Conservation (phyloP, 108 stramenopile species). For the Schizochytrium sp. region DNA sequence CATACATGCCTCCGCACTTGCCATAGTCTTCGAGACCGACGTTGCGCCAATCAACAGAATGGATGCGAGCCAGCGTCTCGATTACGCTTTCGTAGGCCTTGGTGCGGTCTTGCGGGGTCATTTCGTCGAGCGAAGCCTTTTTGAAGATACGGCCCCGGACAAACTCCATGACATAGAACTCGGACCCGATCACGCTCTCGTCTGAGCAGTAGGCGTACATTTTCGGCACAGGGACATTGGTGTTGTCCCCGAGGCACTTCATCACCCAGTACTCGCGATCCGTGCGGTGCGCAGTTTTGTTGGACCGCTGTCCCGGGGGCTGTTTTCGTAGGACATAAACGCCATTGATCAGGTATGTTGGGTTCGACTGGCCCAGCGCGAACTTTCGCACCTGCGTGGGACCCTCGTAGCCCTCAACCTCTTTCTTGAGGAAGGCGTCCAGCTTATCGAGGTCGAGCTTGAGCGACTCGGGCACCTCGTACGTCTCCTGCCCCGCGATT, state of each 20-base stretch:
- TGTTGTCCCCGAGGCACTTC: conserved; percentile 47
- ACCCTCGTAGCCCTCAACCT: neutral
- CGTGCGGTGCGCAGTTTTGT: conserved; percentile 85
- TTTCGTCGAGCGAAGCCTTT: conserved; percentile 69
- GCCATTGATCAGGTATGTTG: conserved; percentile 68
- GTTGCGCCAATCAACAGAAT: conserved; percentile 29
- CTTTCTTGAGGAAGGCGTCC: neutral
- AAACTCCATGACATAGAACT: conserved; percentile 91
- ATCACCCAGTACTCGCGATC: conserved; percentile 86
- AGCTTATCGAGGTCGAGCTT: neutral
- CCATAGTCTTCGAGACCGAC: conserved; percentile 68
- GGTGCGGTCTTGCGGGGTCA: conserved; percentile 46
- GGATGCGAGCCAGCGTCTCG: conserved; percentile 54
- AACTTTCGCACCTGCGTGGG: conserved; percentile 43
- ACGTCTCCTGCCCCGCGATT: neutral
- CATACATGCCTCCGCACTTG: conserved; percentile 52
- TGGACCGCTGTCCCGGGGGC: conserved; percentile 62
- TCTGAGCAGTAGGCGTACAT: conserved; percentile 73
- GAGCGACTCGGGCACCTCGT: neutral
- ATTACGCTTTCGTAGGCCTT: conserved; percentile 62
- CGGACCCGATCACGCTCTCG: conserved; percentile 66
- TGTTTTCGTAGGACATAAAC: conserved; percentile 66
- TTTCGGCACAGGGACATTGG: conserved; percentile 69
- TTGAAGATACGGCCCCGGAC: conserved; percentile 77
- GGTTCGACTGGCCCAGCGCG: conserved; percentile 89